These are phyloP conservation scores for Zymoseptoria pseudotritici DNA, from an alignment of 2,329 filamentous ascomycete genomes.

Conservation along the genomic window DNA sequence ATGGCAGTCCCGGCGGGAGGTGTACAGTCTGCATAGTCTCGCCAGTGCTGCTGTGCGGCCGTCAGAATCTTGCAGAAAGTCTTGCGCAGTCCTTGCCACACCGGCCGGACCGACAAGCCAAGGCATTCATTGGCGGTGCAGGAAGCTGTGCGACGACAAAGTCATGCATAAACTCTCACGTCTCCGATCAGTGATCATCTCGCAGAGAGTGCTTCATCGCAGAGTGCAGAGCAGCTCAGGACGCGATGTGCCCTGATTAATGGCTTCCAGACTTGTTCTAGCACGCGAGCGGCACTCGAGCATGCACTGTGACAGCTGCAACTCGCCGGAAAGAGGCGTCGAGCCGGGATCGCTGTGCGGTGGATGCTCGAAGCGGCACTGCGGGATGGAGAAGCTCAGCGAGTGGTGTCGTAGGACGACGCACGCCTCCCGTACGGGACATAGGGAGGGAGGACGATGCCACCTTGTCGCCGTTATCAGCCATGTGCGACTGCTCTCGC, in stretches of 20 bases:
- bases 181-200: neutral
- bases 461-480: neutral
- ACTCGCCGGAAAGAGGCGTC: neutral
- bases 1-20: neutral
- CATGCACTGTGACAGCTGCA: conserved; percentile 5
- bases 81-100: neutral
- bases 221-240: neutral
- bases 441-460: neutral
- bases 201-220: neutral
- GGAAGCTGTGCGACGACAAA: neutral
- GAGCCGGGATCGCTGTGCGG: neutral
- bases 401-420: neutral
- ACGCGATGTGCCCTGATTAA: neutral
- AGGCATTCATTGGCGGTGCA: neutral
- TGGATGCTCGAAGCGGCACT: neutral
- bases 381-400: neutral
- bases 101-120: neutral
- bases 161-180: neutral
- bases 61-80: neutral
- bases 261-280: neutral
- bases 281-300: neutral
- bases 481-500: neutral
- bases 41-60: neutral
- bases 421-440: neutral
- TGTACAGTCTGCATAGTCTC: neutral